A percentile compares a stretch with the other conserved stretches of the same genome.
Conservation (phyloP, 305 asterid species). For the Plantago rigida region DNA sequence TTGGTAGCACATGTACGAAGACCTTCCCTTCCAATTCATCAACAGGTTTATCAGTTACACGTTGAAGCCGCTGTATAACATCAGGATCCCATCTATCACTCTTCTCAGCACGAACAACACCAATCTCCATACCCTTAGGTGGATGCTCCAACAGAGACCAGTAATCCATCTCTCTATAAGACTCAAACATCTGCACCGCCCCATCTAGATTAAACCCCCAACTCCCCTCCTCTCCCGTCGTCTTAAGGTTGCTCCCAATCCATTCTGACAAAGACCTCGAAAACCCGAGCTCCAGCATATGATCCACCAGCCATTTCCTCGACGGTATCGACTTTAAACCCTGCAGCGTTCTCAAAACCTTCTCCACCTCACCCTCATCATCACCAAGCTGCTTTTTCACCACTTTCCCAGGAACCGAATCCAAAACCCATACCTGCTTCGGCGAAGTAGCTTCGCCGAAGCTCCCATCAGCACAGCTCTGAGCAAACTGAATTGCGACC, state of each 20-base stretch:
- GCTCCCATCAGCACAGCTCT: constrained; percentile 59
- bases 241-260: constrained; percentile 87
- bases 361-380: constrained; percentile 77
- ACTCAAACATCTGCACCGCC: constrained; percentile 73
- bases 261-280: constrained; percentile 72
- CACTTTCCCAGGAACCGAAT: constrained; percentile 82
- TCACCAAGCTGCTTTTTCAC: constrained; percentile 28
- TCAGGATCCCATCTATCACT: constrained; percentile 75
- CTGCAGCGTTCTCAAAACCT: constrained; percentile 64
- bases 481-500: constrained; percentile 74
- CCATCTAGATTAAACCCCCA: constrained; percentile 90
- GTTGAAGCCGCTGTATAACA: constrained; percentile 45
- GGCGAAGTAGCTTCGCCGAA: constrained; percentile 56
- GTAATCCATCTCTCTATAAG: constrained; percentile 77
- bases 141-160: constrained; percentile 60
- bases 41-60: constrained; percentile 30
- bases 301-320: constrained; percentile 90
- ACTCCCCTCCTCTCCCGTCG: constrained; percentile 53
- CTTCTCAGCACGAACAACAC: constrained; percentile 64
- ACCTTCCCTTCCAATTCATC: constrained; percentile 49
- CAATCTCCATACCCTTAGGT: constrained; percentile 61
- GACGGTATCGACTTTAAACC: constrained; percentile 59
- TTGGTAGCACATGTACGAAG: constrained; percentile 56
- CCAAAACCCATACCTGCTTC: constrained; percentile 93
- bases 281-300: constrained; percentile 70